Percentiles rank a stretch among this genome's conserved stretches.
phyloP scores from a whole-genome alignment of 2,329 filamentous ascomycete genomes.

The Podosphaera fusca region DNA sequence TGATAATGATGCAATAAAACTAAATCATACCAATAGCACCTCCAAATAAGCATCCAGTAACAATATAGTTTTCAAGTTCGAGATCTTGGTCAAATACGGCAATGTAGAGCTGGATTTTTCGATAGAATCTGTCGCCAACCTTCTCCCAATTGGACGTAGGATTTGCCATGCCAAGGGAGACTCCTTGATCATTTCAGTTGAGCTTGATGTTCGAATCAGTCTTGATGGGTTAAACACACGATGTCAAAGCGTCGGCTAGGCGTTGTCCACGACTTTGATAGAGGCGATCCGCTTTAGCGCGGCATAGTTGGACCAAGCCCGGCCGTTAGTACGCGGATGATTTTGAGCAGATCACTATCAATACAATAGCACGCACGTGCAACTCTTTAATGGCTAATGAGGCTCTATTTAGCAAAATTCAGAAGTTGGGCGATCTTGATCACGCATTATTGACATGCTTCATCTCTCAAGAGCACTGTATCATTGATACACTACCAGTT shows the following conservation, averaged over 20 bases:
- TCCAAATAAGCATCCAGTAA: constrained; percentile 77
- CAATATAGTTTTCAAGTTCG: constrained; percentile 83
- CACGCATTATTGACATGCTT: constrained; percentile 67
- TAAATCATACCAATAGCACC: constrained; percentile 59
- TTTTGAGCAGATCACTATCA: neutral
- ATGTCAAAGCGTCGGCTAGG: constrained; percentile 2
- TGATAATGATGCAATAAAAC: constrained; percentile 1
- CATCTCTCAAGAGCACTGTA: constrained; percentile 63
- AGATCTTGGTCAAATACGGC: constrained; percentile 80
- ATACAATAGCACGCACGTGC: neutral
- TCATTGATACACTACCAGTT: constrained; percentile 49
- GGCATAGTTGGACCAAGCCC: neutral
- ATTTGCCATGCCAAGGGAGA: constrained; percentile 12
- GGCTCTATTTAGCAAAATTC: constrained; percentile 42
- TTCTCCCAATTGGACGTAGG: constrained; percentile 65
- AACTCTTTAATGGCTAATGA: constrained; percentile 31
- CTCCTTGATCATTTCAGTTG: neutral
- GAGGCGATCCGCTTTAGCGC: neutral
- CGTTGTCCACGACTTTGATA: neutral
- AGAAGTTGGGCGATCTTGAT: constrained; percentile 66
- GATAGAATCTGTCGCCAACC: constrained; percentile 83
- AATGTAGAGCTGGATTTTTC: constrained; percentile 82
- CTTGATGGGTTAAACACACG: constrained; percentile 2
- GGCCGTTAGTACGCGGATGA: neutral
- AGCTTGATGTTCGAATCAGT: constrained; percentile 3